These are phyloP conservation scores for Neopestalotiopsis sp. DNA, from an alignment of 2,329 filamentous ascomycete species.

Conservation along the genomic window DNA sequence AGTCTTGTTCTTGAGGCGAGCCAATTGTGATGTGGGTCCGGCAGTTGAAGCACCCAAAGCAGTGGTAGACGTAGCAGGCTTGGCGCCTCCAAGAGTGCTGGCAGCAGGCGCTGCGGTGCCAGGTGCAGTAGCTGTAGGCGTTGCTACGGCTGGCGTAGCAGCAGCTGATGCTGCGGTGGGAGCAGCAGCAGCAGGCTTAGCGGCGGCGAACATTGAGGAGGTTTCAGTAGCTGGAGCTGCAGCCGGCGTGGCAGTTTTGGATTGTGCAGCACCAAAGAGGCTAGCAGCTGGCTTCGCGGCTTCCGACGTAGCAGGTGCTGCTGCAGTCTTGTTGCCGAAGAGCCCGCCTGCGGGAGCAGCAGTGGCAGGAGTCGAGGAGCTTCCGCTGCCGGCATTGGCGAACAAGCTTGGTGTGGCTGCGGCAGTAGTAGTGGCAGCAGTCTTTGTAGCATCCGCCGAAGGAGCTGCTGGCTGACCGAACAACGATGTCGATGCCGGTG, in stretches of 20 bases:
- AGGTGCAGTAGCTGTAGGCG: not conserved
- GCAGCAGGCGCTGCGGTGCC: conserved; percentile 36
- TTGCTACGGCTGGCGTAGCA: conserved; percentile 24
- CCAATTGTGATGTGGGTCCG: conserved; percentile 83
- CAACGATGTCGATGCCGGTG: conserved; percentile 22
- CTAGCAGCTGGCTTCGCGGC: conserved; percentile 33
- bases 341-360: conserved; percentile 30
- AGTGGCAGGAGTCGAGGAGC: conserved; percentile 29
- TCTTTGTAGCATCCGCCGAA: not conserved
- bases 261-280: conserved; percentile 39
- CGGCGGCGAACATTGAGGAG: conserved; percentile 23
- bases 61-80: conserved; percentile 33
- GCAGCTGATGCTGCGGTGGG: conserved; percentile 16
- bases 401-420: conserved; percentile 26
- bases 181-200: conserved; percentile 32
- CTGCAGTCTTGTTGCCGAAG: conserved; percentile 28
- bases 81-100: conserved; percentile 36
- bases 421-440: conserved; percentile 5
- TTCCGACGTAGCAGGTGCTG: conserved; percentile 31
- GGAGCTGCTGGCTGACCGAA: conserved; percentile 10
- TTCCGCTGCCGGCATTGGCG: conserved; percentile 15
- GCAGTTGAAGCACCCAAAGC: conserved; percentile 74
- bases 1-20: conserved; percentile 94
- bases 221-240: conserved; percentile 22
- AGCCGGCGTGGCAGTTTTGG: conserved; percentile 23